phyloP scores from a whole-genome alignment of 2,329 filamentous ascomycete genomes.

The Nothophoma quercina region DNA sequence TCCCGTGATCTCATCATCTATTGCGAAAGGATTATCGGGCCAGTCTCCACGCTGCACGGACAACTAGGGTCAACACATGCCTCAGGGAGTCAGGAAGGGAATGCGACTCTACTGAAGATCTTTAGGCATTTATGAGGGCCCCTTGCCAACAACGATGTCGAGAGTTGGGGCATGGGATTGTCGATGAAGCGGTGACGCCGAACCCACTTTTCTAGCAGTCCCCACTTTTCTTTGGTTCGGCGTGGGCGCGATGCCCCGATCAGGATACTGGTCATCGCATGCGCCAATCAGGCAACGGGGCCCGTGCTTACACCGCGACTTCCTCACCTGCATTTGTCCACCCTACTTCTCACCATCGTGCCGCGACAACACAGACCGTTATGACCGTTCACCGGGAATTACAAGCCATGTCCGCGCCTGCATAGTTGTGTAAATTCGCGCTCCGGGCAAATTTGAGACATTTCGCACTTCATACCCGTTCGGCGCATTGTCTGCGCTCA shows the following conservation, averaged over 20 bases:
- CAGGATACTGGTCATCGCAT: too few species aligned
- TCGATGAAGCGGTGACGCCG: slow-evolving; percentile 12
- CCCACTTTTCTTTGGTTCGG: slow-evolving; percentile 1
- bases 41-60: neutral
- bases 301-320: slow-evolving; percentile 16
- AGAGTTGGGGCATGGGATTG: neutral
- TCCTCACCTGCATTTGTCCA: slow-evolving; percentile 7
- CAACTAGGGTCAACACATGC: neutral
- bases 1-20: slow-evolving; percentile 5
- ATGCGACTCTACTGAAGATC: slow-evolving; percentile 11
- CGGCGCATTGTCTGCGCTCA: slow-evolving; percentile 2
- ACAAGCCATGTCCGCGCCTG: slow-evolving; percentile 2
- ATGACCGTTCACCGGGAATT: slow-evolving; percentile 9
- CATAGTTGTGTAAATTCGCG: neutral
- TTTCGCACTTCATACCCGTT: slow-evolving; percentile 2
- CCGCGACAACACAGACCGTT: slow-evolving; percentile 6
- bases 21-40: neutral
- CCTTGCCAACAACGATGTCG: slow-evolving; percentile 6
- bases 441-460: neutral
- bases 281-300: too few species aligned
- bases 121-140: slow-evolving; percentile 8
- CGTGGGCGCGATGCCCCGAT: too few species aligned
- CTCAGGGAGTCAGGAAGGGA: slow-evolving; percentile 6
- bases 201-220: too few species aligned
- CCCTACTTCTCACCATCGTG: slow-evolving; percentile 7